These are phyloP conservation scores for Pichia ethanolica DNA, from an alignment of 805 yeast species.

Conservation along the genomic window DNA sequence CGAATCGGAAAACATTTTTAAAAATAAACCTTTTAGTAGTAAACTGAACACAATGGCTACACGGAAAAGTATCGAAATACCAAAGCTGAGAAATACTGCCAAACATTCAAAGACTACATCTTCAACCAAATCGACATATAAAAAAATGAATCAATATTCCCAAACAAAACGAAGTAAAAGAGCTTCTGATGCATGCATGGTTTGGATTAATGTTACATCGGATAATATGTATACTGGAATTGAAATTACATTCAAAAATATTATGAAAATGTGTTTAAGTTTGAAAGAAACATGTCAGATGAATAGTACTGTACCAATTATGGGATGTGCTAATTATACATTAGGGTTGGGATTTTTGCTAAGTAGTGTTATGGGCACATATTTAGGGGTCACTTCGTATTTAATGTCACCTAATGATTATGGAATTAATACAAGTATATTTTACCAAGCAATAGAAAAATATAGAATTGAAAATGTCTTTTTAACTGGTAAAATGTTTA, in stretches of 20 bases:
- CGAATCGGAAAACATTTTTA: conserved; percentile 64
- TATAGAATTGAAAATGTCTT: conserved; percentile 80
- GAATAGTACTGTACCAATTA: conserved; percentile 58
- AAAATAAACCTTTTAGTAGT: conserved; percentile 57
- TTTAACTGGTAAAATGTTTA: conserved; percentile 77
- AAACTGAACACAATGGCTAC: conserved; percentile 41
- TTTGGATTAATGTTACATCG: conserved; percentile 65
- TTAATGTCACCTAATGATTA: conserved; percentile 72
- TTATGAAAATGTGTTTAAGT: conserved; percentile 77
- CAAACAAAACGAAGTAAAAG: conserved; percentile 23
- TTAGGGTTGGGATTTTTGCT: conserved; percentile 84
- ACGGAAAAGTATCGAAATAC: conserved; percentile 25
- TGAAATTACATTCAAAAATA: conserved; percentile 48
- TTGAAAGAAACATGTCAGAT: conserved; percentile 89
- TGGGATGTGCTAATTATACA: conserved; percentile 83
- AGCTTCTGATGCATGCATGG: conserved; percentile 31
- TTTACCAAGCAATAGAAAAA: conserved; percentile 63
- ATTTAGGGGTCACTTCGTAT: conserved; percentile 79
- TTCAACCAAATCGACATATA: conserved; percentile 29
- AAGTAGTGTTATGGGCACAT: conserved; percentile 76
- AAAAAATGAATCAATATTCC: conserved; percentile 33
- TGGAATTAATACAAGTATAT: conserved; percentile 63
- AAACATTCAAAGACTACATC: conserved; percentile 41
- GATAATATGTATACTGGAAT: conserved; percentile 63
- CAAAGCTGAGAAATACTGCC: conserved; percentile 59